Evolutionary conservation across 1,284 basidiomycete species (phyloP), one percentile per base, ranked within the genome.

Genomic region (Ustilago shanxiensis): DNA sequence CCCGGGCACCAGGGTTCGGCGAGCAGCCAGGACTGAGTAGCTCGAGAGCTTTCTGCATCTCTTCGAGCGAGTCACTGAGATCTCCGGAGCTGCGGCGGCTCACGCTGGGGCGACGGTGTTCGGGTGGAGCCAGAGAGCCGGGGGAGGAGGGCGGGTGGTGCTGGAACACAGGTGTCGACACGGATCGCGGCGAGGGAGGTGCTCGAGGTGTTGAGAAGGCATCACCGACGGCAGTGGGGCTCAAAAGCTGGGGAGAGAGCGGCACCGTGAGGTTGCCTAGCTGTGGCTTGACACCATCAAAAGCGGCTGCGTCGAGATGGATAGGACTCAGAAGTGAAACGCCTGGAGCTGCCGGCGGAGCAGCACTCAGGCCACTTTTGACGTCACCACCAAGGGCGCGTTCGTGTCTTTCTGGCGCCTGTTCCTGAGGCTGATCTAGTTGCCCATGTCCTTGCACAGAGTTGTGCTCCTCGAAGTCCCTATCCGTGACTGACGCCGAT

Each of bases 1-100:
- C 51, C 9, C 26, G 33, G 44, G 45, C 73, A 33, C 55, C 73
- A 33, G 71, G 63, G 37, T 62, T 66, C 31, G 70, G 69, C 45
- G 76, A 79, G 53, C 65, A 71, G 20, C 60, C 73, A 10, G 80
- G 80, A 16, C 71, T 79, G 37, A 82, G 76, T 8, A 82, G 68
- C 41, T 79, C 72, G 35, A 82, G 54, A 7, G 80, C 80, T 41
- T 66, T 77, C 56, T 81, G 63, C 75, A 81, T 79, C 20, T 81
- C 72, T 37, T 77, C 65, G 22, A 81, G 66, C 4, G 73, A 66
- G 39, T 80, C 80, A 56, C 68, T 75, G 56, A 72, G 49, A 44
- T 79, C 79, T 28, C 61, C 60, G 9, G 60, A 68, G 64, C 77
- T 80, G 39, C 63, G 66, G n/a, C 60, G 58, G 56, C 75, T 80